Evolutionary conservation across 2,329 filamentous ascomycete species (phyloP).

Genomic region (Ceratocystis variospora): DNA sequence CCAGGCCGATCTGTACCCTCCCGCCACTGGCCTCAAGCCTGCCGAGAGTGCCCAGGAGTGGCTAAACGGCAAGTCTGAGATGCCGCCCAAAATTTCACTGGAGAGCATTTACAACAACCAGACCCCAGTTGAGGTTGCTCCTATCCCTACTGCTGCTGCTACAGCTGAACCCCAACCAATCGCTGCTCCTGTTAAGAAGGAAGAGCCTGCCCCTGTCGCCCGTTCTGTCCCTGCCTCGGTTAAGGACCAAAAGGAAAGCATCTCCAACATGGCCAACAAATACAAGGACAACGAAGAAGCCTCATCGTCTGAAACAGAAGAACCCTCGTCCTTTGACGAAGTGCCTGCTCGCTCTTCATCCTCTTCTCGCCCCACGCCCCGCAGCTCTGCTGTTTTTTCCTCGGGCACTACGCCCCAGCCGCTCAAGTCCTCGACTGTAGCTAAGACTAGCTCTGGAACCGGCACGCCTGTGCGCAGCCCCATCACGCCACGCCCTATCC

Average conservation of each 20-base stretch:
- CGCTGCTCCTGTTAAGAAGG: slow-evolving; percentile 25
- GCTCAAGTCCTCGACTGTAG: slow-evolving; percentile 18
- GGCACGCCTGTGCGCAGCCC: slow-evolving; percentile 24
- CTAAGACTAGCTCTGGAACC: slow-evolving; percentile 21
- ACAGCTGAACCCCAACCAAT: slow-evolving; percentile 21
- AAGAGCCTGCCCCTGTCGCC: slow-evolving; percentile 22
- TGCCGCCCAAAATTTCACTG: slow-evolving; percentile 85
- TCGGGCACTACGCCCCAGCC: slow-evolving; percentile 18
- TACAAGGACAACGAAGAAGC: slow-evolving; percentile 62
- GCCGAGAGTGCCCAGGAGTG: slow-evolving; percentile 71
- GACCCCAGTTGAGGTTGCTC: slow-evolving; percentile 59
- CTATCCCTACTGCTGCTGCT: slow-evolving; percentile 24
- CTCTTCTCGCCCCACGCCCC: slow-evolving; percentile 15
- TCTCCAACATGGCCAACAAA: slow-evolving; percentile 71
- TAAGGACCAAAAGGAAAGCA: slow-evolving; percentile 75
- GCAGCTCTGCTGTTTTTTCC: slow-evolving; percentile 17
- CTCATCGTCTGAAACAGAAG: slow-evolving; percentile 40
- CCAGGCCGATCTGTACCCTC: slow-evolving; percentile 94
- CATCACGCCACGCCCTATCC: slow-evolving; percentile 24
- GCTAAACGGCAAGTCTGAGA: slow-evolving; percentile 68
- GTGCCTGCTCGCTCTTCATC: slow-evolving; percentile 46
- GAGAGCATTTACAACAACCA: slow-evolving; percentile 81
- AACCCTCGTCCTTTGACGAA: slow-evolving; percentile 75
- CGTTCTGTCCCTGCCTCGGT: slow-evolving; percentile 46
- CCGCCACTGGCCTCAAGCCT: slow-evolving; percentile 64